Conservation (phyloP, 257 asterid species). For the Striga asiatica region DNA sequence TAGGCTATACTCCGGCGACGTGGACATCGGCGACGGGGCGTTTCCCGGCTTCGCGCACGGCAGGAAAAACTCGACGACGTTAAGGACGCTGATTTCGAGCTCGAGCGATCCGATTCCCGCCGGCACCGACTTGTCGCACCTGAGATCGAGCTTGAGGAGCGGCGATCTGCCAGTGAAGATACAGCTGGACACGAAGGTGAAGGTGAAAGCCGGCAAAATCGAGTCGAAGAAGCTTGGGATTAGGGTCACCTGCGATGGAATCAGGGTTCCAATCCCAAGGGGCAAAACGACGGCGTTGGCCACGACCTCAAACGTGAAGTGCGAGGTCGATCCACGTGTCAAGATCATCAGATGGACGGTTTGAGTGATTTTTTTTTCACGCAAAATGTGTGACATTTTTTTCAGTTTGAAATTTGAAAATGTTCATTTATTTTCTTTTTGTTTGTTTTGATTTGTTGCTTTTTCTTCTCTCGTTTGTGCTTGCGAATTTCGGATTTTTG, state of each 20-base stretch:
- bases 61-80: slow-evolving; percentile 34
- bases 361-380: slow-evolving; percentile 18
- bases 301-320: slow-evolving; percentile 33
- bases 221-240: slow-evolving; percentile 51
- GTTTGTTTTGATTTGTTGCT: too few relatives aligned
- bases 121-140: slow-evolving; percentile 27
- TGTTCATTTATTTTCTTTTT: too few relatives aligned
- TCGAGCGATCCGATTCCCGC: slow-evolving; percentile 27
- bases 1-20: slow-evolving; percentile 35
- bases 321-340: slow-evolving; percentile 57
- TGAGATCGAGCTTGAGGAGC: slow-evolving; percentile 50
- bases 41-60: slow-evolving; percentile 53
- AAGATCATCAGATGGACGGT: slow-evolving; percentile 72
- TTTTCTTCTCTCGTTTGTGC: too few relatives aligned
- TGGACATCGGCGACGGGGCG: slow-evolving; percentile 50
- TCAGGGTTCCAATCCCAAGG: slow-evolving; percentile 34
- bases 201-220: slow-evolving; percentile 45
- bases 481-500: too few relatives aligned
- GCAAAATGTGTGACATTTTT: slow-evolving; percentile 21
- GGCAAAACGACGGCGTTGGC: slow-evolving; percentile 48
- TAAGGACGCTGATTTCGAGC: slow-evolving; percentile 34
- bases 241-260: slow-evolving; percentile 56
- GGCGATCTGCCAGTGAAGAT: slow-evolving; percentile 46
- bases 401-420: too few relatives aligned
- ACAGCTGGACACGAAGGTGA: slow-evolving; percentile 59